Percentiles rank a stretch among this genome's conserved stretches.
These are phyloP conservation scores for Hypericum perforatum DNA, from an alignment of 345 rosid species.

Conservation along the genomic window DNA sequence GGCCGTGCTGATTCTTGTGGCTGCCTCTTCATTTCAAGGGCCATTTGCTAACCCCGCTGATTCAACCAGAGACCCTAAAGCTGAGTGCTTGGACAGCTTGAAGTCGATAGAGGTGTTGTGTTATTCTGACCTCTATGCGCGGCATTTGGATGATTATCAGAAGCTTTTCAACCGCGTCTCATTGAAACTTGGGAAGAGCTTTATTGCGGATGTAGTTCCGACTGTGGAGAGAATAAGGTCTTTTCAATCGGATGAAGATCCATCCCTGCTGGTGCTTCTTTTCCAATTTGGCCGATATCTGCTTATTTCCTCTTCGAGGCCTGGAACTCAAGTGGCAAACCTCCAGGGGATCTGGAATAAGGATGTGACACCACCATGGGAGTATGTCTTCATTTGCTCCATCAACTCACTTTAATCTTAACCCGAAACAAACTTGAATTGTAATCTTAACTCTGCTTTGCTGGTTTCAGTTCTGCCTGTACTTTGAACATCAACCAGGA, in stretches of 20 bases:
- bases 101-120: slow-evolving; percentile 35
- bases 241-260: slow-evolving; percentile 70
- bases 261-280: slow-evolving; percentile 68
- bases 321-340: slow-evolving; percentile 89
- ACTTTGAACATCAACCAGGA: too few species aligned
- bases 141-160: slow-evolving; percentile 67
- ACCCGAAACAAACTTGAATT: too few species aligned
- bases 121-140: slow-evolving; percentile 52
- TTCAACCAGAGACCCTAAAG: slow-evolving; percentile 53
- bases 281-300: slow-evolving; percentile 83
- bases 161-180: slow-evolving; percentile 68
- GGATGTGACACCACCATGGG: slow-evolving; percentile 76
- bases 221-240: slow-evolving; percentile 68
- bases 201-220: slow-evolving; percentile 25
- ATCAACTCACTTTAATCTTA: too few species aligned
- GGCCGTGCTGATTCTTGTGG: slow-evolving; percentile 50
- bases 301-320: slow-evolving; percentile 81
- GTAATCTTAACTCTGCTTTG: too few species aligned
- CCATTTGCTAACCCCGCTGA: slow-evolving; percentile 61
- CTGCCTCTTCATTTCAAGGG: slow-evolving; percentile 78
- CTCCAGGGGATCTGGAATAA: slow-evolving; percentile 94
- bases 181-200: slow-evolving; percentile 44
- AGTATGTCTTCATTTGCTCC: too few species aligned
- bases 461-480: too few species aligned
- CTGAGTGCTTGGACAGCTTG: slow-evolving; percentile 35